Evolutionary conservation across 2,329 filamentous ascomycete species (phyloP), one percentile per base, ranked within the genome.

Genomic region (Nigrospora sphaerica): DNA sequence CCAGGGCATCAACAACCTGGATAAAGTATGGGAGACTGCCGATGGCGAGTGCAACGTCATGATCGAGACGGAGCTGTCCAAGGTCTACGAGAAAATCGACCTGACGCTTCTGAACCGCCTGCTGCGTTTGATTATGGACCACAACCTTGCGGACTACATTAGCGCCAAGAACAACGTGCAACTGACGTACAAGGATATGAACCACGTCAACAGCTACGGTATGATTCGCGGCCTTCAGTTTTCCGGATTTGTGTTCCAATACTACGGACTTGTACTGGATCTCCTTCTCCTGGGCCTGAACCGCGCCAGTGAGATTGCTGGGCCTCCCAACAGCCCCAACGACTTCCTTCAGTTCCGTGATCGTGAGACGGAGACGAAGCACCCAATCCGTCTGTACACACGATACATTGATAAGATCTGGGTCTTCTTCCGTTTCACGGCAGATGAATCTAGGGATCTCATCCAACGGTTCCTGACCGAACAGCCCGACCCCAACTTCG

Each of bases 151-250:
- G 6, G 95, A 98, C 66, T 98, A 98, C 69, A 98, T 98, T 61
- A 96, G 92, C 1, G 90, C 92, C 34, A 98, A 98, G 80, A 98
- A 98, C 75, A 98, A 98, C 62, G 93, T 98, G 12, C 92, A 96
- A 64, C 79, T 98, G 52, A 96, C 95, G 52, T 98, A 98, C 75
- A 98, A 98, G 73, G 93, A 98, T 59, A 98, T 98, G 93, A 97
- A 96, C 62, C 93, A 98, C 61, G 93, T 95, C 62, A 98, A 98
- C 70, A 95, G 89, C 62, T 98, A 97, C 62, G 93, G 93, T 56
- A 87, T 98, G 86, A 96, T 98, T 59, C 89, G 93, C 59, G 93
- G 95, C 56, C 77, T 98, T 14, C 95, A 98, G 56, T 98, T 98
- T 70, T 96, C 93, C 2, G 93, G 89, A 0, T 98, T 98, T 52